Base-by-base conservation (phyloP, 208 protist species). In the Herpetomonas tarakana region DNA sequence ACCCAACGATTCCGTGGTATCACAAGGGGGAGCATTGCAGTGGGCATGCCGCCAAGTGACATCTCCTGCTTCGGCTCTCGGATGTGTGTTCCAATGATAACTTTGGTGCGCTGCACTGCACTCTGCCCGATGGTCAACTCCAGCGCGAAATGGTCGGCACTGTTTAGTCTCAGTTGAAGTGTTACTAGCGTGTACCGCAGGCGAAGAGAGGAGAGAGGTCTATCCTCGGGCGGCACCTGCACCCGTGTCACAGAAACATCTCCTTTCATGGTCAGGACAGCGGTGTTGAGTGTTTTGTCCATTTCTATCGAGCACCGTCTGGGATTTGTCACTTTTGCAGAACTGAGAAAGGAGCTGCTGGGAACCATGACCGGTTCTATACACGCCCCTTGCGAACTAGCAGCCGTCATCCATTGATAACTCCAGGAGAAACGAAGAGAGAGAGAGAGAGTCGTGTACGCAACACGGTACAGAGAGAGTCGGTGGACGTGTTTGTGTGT, bases 1-100 rank as follows among this genome's bases (percentile, higher is more conserved):
- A 94, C 85, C 85, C 88, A 94, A 38, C 78, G 67, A 62, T 75
- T 86, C 1, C 84, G 66, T 12, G 88, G 88, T 28, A 94, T 82
- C 31, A 94, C 77, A 2, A 94, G 69, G 0, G 83, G 88, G 24
- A 94, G 63, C 51, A 72, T 81, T 26, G 71, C 72, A 21, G 62
- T 29, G 50, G 74, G 54, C n/a, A 85, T 47, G 3, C 76, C 75
- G 26, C 68, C 71, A 28, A 26, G 57, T 2, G 52, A 24, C 12
- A 67, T 51, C 1, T 83, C 80, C n/a, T 68, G 51, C 27, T 71
- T 55, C 1, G 84, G 71, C 16, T 74, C 65, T 52, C 67, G 83
- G 21, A 89, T 64, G 26, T 83, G 62, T 3, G 88, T 94, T 0
- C 80, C 81, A 60, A 91, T 74, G 19, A 86, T 62, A 14, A 94